A percentile compares a stretch with the other conserved stretches of the same genome.
Evolutionary conservation across 1,284 basidiomycete genomes (phyloP).

Genomic region (Ceratobasidium sp.): DNA sequence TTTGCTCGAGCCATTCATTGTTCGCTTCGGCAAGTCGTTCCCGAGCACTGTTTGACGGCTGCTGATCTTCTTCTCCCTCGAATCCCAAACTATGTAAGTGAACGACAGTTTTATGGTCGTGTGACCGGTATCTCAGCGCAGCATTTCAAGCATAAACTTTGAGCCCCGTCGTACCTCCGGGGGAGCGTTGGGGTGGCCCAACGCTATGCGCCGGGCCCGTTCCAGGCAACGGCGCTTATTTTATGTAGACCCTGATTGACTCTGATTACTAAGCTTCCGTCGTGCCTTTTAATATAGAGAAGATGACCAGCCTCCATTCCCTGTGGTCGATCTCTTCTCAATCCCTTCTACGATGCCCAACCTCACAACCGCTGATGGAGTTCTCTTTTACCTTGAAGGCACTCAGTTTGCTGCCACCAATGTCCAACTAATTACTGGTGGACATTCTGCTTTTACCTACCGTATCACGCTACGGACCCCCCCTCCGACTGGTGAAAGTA

Average conservation of each 20-base stretch:
- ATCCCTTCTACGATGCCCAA: constrained; percentile 2
- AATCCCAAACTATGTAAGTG: no score
- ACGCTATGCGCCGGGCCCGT: no score
- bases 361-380: constrained; percentile 26
- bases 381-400: constrained; percentile 18
- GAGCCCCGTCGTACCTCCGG: no score
- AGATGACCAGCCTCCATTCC: not conserved
- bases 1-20: not conserved
- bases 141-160: no score
- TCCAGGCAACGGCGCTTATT: no score
- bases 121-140: not conserved
- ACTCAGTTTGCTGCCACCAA: constrained; percentile 21
- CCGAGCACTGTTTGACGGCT: not conserved
- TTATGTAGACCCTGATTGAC: no score
- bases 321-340: not conserved
- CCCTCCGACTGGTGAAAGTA: constrained; percentile 19
- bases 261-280: no score
- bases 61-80: no score
- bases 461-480: constrained; percentile 7
- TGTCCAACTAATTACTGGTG: constrained; percentile 9
- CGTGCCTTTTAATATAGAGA: no score
- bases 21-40: not conserved
- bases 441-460: constrained; percentile 36
- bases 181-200: no score
- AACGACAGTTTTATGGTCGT: not conserved